A percentile compares a stretch with the other conserved stretches of the same genome.
Conservation (phyloP, 768 basidiomycete genomes). For the Kwoniella newhampshirensis region DNA sequence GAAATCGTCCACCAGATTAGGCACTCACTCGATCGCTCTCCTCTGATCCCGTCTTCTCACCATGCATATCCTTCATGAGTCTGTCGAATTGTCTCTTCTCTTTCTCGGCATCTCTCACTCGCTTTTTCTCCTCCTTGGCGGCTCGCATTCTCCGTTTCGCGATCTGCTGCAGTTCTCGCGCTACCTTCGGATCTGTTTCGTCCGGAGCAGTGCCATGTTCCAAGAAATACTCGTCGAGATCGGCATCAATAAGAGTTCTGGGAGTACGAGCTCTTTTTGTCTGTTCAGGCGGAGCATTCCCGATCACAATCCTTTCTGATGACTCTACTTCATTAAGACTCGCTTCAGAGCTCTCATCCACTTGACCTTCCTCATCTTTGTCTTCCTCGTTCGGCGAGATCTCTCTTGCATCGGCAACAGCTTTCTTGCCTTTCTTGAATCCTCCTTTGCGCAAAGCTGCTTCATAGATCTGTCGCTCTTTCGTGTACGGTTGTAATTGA, state of each 20-base stretch:
- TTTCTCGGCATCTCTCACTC: constrained; percentile 20
- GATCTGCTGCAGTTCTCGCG: constrained; percentile 31
- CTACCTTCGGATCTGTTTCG: constrained; percentile 22
- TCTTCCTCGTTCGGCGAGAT: constrained; percentile 32
- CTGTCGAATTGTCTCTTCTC: constrained; percentile 25
- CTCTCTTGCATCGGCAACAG: constrained; percentile 27
- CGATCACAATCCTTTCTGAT: constrained; percentile 31
- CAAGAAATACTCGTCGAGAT: constrained; percentile 38
- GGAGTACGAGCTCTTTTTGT: constrained; percentile 6
- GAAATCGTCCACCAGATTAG: neutral
- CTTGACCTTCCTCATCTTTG: constrained; percentile 22
- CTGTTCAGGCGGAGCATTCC: constrained; percentile 18
- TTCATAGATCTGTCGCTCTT: constrained; percentile 46
- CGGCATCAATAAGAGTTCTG: constrained; percentile 25
- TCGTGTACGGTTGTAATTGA: constrained; percentile 51
- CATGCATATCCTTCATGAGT: constrained; percentile 17
- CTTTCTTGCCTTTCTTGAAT: constrained; percentile 34
- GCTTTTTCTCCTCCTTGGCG: constrained; percentile 29
- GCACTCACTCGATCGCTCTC: neutral
- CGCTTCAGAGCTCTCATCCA: constrained; percentile 14
- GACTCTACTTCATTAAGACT: constrained; percentile 14
- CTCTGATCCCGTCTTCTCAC: constrained; percentile 1
- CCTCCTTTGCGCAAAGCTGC: constrained; percentile 47
- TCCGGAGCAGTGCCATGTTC: constrained; percentile 32
- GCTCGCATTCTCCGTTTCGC: constrained; percentile 23